A percentile compares a stretch with the other conserved stretches of the same genome.
phyloP scores from a whole-genome alignment of 1,284 basidiomycete genomes.

The Hymenochaete sp. region DNA sequence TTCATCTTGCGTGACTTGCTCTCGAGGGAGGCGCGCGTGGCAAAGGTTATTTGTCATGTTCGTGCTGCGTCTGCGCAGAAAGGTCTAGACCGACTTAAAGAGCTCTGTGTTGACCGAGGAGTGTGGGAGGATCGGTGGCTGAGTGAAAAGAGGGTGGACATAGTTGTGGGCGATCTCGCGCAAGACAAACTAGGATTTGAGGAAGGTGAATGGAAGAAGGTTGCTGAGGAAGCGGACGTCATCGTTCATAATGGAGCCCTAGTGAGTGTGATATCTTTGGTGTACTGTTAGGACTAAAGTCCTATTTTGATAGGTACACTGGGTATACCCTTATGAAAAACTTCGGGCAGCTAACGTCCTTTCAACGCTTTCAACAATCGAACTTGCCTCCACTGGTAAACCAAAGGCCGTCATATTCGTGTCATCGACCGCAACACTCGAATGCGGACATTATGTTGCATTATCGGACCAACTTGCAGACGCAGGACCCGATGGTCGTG shows the following conservation, averaged over 20 bases:
- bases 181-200: conserved; percentile 71
- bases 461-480: conserved; percentile 67
- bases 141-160: conserved; percentile 59
- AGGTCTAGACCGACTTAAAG: conserved; percentile 66
- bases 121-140: conserved; percentile 94
- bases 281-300: not conserved
- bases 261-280: conserved; percentile 40
- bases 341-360: conserved; percentile 88
- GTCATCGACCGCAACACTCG: conserved; percentile 90
- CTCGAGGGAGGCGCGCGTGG: conserved; percentile 49
- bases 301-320: conserved; percentile 71
- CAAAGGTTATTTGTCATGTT: conserved; percentile 88
- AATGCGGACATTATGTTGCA: conserved; percentile 84
- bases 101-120: conserved; percentile 76
- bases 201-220: conserved; percentile 53
- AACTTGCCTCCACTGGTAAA: conserved; percentile 68
- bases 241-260: conserved; percentile 95
- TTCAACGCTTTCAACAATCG: conserved; percentile 77
- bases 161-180: conserved; percentile 84
- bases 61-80: conserved; percentile 61
- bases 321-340: conserved; percentile 97
- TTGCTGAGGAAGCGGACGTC: conserved; percentile 74
- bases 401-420: conserved; percentile 87
- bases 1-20: conserved; percentile 86
- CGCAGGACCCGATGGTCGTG: conserved; percentile 39